Evolutionary conservation across 495 filamentous ascomycete genomes (phyloP).

Genomic region (Daldinia loculata): DNA sequence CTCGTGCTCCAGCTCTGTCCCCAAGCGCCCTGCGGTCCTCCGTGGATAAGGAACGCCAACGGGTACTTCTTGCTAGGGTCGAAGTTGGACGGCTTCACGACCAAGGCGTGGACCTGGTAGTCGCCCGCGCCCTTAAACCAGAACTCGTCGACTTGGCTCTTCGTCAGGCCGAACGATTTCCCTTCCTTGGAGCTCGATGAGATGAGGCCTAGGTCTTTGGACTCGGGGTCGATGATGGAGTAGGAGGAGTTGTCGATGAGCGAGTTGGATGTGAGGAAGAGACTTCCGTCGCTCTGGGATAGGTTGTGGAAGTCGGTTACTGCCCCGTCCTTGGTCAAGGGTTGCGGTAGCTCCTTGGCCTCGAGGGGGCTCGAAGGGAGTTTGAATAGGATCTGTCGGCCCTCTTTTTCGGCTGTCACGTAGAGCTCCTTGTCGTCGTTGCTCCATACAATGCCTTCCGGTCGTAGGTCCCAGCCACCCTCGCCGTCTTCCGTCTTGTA

Average conservation of each 20-base stretch:
- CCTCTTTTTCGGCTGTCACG: slow-evolving; percentile 72
- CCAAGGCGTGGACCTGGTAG: slow-evolving; percentile 76
- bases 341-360: slow-evolving; percentile 63
- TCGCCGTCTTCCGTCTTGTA: slow-evolving; percentile 68
- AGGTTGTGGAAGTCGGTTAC: slow-evolving; percentile 67
- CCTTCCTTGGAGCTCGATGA: slow-evolving; percentile 77
- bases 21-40: slow-evolving; percentile 89
- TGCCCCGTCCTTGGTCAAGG: slow-evolving; percentile 67
- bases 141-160: slow-evolving; percentile 71
- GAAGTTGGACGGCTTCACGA: slow-evolving; percentile 84
- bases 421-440: slow-evolving; percentile 70
- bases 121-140: slow-evolving; percentile 66
- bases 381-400: slow-evolving; percentile 69
- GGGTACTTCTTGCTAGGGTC: slow-evolving; percentile 79
- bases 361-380: slow-evolving; percentile 62
- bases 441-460: slow-evolving; percentile 71
- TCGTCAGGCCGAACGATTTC: slow-evolving; percentile 70
- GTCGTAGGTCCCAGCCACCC: slow-evolving; percentile 73
- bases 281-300: slow-evolving; percentile 54
- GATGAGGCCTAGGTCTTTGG: slow-evolving; percentile 55
- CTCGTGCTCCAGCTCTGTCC: slow-evolving; percentile 83
- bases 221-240: slow-evolving; percentile 63
- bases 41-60: slow-evolving; percentile 84
- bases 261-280: slow-evolving; percentile 72
- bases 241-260: slow-evolving; percentile 76